Evolutionary conservation across 2,329 filamentous ascomycete genomes (phyloP).

Genomic region (Endothia cerciana): DNA sequence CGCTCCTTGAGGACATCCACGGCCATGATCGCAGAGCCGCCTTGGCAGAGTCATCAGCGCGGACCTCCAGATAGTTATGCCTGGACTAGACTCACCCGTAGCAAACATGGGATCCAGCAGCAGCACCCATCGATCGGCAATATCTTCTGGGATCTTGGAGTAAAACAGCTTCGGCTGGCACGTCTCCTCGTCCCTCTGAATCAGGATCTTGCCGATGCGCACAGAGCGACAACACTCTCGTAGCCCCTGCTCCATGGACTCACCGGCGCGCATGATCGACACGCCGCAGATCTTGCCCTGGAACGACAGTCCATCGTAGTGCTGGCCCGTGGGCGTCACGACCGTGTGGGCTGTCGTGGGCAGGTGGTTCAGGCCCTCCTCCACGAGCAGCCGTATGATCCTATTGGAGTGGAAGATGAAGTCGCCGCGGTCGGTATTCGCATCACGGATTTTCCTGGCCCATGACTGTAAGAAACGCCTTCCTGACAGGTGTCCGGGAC

Average conservation of each 20-base stretch:
- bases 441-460: slow-evolving; percentile 91
- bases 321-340: slow-evolving; percentile 85
- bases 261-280: slow-evolving; percentile 96
- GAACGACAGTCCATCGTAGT: slow-evolving; percentile 90
- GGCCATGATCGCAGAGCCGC: slow-evolving; percentile 95
- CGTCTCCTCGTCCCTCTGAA: slow-evolving; percentile 96
- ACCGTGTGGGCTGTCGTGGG: slow-evolving; percentile 88
- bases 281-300: slow-evolving; percentile 98
- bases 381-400: slow-evolving; percentile 93
- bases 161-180: slow-evolving; percentile 92
- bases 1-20: slow-evolving; percentile 88
- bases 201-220: slow-evolving; percentile 96
- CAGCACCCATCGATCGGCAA: slow-evolving; percentile 89
- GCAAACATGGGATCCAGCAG: slow-evolving; percentile 99
- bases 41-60: slow-evolving; percentile 47
- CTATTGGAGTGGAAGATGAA: slow-evolving; percentile 99
- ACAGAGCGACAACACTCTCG: slow-evolving; percentile 98
- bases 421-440: slow-evolving; percentile 85
- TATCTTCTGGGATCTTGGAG: slow-evolving; percentile 94
- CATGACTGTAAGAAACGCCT: slow-evolving; percentile 22
- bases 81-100: slow-evolving; percentile 66
- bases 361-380: slow-evolving; percentile 96
- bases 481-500: neutral
- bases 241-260: slow-evolving; percentile 97
- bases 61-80: neutral